phyloP scores from a whole-genome alignment of 2,329 filamentous ascomycete genomes.

The Ophiostoma quercus region DNA sequence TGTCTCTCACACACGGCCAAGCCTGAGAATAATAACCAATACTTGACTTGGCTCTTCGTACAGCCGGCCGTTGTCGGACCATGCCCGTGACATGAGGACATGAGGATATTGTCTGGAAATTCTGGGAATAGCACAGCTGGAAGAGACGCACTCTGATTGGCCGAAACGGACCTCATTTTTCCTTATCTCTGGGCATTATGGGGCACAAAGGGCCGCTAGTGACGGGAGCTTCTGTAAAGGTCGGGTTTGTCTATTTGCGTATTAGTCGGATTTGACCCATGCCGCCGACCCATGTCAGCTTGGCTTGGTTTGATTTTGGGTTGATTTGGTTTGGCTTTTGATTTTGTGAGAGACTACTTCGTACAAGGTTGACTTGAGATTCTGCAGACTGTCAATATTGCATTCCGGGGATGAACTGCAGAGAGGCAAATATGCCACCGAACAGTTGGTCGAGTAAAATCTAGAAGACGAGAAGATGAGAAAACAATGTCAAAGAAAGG shows the following conservation, averaged over 20 bases:
- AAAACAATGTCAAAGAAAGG: neutral
- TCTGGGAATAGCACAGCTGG: neutral
- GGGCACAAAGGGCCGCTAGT: slow-evolving; percentile 9
- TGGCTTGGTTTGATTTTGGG: too few relatives aligned
- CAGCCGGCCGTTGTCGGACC: slow-evolving; percentile 7
- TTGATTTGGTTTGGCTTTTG: neutral
- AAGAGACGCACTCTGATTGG: slow-evolving; percentile 10
- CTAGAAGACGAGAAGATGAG: neutral
- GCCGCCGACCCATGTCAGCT: neutral
- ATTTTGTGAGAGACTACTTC: neutral
- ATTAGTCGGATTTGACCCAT: neutral
- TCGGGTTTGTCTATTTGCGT: neutral
- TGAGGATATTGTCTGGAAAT: neutral
- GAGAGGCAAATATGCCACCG: too few relatives aligned
- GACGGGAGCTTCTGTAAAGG: slow-evolving; percentile 13
- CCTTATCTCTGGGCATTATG: slow-evolving; percentile 29
- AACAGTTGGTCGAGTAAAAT: too few relatives aligned
- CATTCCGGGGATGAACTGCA: neutral
- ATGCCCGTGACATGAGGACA: neutral
- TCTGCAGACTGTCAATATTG: neutral
- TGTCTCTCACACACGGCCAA: neutral
- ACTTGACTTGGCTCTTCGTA: too few relatives aligned
- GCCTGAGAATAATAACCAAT: neutral
- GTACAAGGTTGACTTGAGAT: too few relatives aligned
- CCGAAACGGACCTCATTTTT: slow-evolving; percentile 8